Conservation (phyloP, 305 asterid species). For the Fraxinus velutina region DNA sequence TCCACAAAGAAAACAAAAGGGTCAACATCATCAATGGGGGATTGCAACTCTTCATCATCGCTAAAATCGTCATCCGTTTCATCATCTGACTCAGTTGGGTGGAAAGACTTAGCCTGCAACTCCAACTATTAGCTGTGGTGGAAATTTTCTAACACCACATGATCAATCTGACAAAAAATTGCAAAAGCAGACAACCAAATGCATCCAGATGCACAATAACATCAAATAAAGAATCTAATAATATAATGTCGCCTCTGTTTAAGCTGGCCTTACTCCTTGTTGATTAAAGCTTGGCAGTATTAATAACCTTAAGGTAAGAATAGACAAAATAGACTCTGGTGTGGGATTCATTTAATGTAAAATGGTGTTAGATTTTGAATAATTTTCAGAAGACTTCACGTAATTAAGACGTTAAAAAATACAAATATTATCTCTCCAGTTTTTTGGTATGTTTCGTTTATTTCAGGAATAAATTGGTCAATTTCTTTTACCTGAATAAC, state of each 20-base stretch:
- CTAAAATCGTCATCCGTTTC: conserved; percentile 81
- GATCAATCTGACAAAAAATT: neutral
- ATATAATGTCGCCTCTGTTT: neutral
- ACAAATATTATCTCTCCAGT: neutral
- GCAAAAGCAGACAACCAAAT: neutral
- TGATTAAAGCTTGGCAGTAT: neutral
- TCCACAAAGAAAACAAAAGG: conserved; percentile 94
- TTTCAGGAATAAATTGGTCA: neutral
- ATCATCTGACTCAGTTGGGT: conserved; percentile 49
- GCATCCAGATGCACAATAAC: neutral
- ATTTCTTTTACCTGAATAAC: neutral
- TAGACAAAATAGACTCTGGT: neutral
- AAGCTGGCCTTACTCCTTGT: neutral
- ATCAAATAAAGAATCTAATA: neutral
- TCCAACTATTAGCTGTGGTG: conserved; percentile 1
- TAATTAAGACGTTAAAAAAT: neutral
- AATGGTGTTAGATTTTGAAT: neutral
- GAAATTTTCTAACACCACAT: neutral
- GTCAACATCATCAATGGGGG: conserved; percentile 96
- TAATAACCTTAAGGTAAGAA: neutral
- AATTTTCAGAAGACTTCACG: neutral
- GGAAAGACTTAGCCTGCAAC: conserved; percentile 83
- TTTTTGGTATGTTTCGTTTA: neutral
- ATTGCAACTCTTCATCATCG: conserved; percentile 92
- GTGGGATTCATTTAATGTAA: conserved; percentile 2